A percentile compares a stretch with the other conserved stretches of the same genome.
These are phyloP conservation scores for Serendipita indica DNA, from an alignment of 768 basidiomycete species.

Conservation along the genomic window DNA sequence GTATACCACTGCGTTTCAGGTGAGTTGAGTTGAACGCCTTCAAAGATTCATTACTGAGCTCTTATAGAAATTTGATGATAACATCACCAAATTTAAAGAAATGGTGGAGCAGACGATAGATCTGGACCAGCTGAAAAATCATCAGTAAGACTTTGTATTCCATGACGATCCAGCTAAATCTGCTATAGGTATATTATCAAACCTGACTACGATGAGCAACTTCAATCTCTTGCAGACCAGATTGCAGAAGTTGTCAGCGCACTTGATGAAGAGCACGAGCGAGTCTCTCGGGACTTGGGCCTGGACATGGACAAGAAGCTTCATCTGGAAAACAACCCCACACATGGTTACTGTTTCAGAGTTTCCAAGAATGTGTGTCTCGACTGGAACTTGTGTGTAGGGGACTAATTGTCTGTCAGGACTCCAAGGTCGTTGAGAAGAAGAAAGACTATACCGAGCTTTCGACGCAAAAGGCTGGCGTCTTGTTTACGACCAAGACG, in stretches of 20 bases:
- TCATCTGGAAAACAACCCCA: slow-evolving; percentile 80
- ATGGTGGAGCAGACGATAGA: slow-evolving; percentile 97
- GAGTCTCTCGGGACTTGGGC: slow-evolving; percentile 51
- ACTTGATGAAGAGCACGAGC: slow-evolving; percentile 66
- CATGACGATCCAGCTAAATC: not conserved
- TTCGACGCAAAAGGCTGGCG: slow-evolving; percentile 69
- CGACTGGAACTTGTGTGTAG: too few relatives aligned
- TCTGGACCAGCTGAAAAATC: slow-evolving; percentile 47
- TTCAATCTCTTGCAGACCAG: slow-evolving; percentile 52
- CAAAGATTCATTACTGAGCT: not conserved
- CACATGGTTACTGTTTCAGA: slow-evolving; percentile 86
- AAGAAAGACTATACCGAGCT: slow-evolving; percentile 69
- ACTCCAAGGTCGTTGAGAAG: slow-evolving; percentile 51
- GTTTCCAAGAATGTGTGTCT: slow-evolving; percentile 71
- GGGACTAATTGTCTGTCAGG: slow-evolving; percentile 32
- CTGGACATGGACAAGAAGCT: slow-evolving; percentile 89
- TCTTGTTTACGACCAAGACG: slow-evolving; percentile 70
- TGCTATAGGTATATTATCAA: slow-evolving; percentile 66
- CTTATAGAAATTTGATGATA: slow-evolving; percentile 43
- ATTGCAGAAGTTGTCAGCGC: slow-evolving; percentile 53
- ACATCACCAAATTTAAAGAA: slow-evolving; percentile 64
- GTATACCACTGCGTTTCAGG: slow-evolving; percentile 50
- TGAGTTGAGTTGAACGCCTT: slow-evolving; percentile 19
- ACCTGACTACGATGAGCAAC: slow-evolving; percentile 69
- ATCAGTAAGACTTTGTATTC: not conserved